These are phyloP conservation scores for Rhizopus sp. DNA, from an alignment of 371 early-diverging fungal genomes.

Conservation along the genomic window DNA sequence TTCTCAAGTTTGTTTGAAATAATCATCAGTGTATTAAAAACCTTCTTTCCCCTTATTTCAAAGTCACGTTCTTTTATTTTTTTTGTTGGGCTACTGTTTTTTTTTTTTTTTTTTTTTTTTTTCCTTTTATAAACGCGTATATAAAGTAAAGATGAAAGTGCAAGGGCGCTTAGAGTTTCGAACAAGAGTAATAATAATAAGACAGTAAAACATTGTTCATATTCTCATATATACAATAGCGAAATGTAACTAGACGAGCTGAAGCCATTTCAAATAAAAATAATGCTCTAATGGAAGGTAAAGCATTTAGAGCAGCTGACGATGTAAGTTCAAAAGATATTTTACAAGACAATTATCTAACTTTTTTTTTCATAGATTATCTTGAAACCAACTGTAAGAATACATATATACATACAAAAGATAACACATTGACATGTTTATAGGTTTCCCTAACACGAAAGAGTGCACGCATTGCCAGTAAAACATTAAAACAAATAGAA, in stretches of 20 bases:
- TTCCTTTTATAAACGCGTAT: conserved; percentile 1
- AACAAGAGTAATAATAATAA: conserved; percentile 11
- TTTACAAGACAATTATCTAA: no score
- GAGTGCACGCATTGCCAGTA: background rate
- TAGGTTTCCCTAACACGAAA: background rate
- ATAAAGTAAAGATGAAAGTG: conserved; percentile 4
- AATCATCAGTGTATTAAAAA: background rate
- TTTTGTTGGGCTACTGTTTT: background rate
- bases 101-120: conserved; percentile 5
- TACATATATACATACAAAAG: background rate
- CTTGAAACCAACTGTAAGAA: no score
- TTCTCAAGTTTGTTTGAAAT: no score
- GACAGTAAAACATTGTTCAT: no score
- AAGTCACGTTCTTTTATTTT: background rate
- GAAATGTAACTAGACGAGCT: background rate
- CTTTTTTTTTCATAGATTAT: no score
- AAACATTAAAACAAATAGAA: background rate
- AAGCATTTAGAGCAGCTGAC: background rate
- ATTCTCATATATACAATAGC: background rate
- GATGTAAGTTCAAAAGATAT: background rate
- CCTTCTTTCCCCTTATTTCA: background rate
- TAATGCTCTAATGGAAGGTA: background rate
- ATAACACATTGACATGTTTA: background rate
- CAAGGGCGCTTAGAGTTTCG: conserved; percentile 12
- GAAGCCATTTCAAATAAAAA: conserved; percentile 1